Evolutionary conservation across 2,329 filamentous ascomycete species (phyloP).

Genomic region (Exophiala xenobiotica): DNA sequence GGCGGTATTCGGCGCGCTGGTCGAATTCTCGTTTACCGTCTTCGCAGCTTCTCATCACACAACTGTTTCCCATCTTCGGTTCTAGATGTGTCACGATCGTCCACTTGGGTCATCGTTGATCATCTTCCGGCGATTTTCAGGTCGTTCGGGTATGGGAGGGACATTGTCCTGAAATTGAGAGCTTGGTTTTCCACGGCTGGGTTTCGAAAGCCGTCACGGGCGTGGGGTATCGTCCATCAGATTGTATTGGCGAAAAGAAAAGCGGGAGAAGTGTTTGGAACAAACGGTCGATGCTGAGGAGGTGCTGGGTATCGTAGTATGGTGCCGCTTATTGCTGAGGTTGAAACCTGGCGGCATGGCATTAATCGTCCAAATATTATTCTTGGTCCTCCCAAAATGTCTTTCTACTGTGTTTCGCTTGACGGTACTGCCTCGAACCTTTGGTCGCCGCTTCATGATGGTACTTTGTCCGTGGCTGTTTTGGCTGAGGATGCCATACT

Average conservation of each 20-base stretch:
- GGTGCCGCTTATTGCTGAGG: too few relatives aligned
- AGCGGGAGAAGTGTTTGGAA: conserved; percentile 5
- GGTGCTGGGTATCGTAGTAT: conserved; percentile 1
- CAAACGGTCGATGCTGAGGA: neutral
- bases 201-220: neutral
- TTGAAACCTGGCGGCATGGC: too few relatives aligned
- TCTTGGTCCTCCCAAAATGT: conserved; percentile 9
- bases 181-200: conserved; percentile 10
- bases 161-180: conserved; percentile 10
- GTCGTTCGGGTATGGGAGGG: conserved; percentile 10
- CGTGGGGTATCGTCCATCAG: conserved; percentile 3
- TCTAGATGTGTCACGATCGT: conserved; percentile 5
- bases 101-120: neutral
- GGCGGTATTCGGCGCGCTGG: conserved; percentile 29
- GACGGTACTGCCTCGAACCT: neutral
- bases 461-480: neutral
- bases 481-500: too few relatives aligned
- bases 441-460: neutral
- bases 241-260: conserved; percentile 22
- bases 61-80: conserved; percentile 12
- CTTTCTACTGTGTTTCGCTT: neutral
- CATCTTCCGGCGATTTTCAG: neutral
- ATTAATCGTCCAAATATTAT: conserved; percentile 22
- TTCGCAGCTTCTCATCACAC: conserved; percentile 7
- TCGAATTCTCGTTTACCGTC: conserved; percentile 28